Percentiles rank a stretch among this genome's conserved stretches.
phyloP scores from a whole-genome alignment of 2,329 filamentous ascomycete genomes.

The Sporothrix luriei region DNA sequence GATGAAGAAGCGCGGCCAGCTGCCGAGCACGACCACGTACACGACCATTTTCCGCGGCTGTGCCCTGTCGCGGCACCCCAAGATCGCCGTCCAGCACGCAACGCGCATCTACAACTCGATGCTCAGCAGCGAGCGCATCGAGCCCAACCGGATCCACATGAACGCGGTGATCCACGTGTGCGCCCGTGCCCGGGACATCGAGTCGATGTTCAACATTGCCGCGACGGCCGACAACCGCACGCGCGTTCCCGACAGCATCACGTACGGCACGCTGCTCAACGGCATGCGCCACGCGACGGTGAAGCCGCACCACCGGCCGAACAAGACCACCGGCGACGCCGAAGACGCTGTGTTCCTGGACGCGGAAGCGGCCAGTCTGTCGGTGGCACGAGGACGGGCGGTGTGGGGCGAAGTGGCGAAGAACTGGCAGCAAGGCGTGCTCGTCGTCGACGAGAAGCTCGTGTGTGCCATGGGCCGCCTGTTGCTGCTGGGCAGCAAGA shows the following conservation, averaged over 20 bases:
- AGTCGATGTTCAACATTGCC: conserved; percentile 76
- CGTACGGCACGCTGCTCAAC: conserved; percentile 82
- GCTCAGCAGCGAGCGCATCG: conserved; percentile 62
- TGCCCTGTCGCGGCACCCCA: conserved; percentile 59
- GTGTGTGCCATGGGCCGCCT: conserved; percentile 80
- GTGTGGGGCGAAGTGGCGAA: conserved; percentile 79
- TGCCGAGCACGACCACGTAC: conserved; percentile 80
- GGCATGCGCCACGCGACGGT: conserved; percentile 62
- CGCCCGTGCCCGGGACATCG: conserved; percentile 71
- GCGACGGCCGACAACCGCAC: conserved; percentile 68
- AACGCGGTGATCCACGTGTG: conserved; percentile 89
- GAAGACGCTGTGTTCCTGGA: conserved; percentile 22
- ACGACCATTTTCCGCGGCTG: conserved; percentile 80
- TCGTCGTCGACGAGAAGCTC: conserved; percentile 76
- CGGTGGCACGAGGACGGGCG: conserved; percentile 66
- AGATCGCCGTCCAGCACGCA: conserved; percentile 67
- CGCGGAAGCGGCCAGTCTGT: conserved; percentile 45
- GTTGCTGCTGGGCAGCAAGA: conserved; percentile 65
- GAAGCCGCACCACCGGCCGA: conserved; percentile 38
- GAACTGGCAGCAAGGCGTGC: conserved; percentile 71
- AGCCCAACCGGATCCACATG: conserved; percentile 77
- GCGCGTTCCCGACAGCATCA: conserved; percentile 67
- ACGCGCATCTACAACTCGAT: conserved; percentile 78
- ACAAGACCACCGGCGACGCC: conserved; percentile 32
- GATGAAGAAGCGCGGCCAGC: conserved; percentile 93